Evolutionary conservation across 148 eudicot genomes (phyloP), one percentile per base, ranked within the genome.

Genomic region (Arbutus unedo): DNA sequence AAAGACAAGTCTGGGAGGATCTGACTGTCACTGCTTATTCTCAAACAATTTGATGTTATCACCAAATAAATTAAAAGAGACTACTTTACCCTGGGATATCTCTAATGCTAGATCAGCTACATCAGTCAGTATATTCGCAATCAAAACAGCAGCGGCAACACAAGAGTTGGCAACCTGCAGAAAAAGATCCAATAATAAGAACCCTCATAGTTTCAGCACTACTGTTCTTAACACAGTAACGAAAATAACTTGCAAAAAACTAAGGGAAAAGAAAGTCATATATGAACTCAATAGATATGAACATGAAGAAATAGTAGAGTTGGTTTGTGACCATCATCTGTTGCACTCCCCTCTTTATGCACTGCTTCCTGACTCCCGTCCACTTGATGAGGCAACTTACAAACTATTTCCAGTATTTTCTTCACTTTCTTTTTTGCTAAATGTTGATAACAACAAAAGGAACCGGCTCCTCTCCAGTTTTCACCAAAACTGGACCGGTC

Each of bases 51-150:
- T 43, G 5, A 74, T 67, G 16, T 43, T 7, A 47, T 49, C 19
- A 18, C 4, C 1, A 77, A 68, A 72, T 25, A 53, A 2, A n/a
- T 59, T 19, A 68, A 74, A 16, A n/a, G 56, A 11, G 76, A 77
- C 67, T 23, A 70, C 38, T 71, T 88, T 90, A 96, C 99, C 99
- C 74, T 91, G 90, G 51, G 94, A 86, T 83, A 93, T 82, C 55
- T 90, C 94, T 75, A 79, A 80, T 56, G 91, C 90, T 56, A 90
- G 88, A 87, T 90, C 90, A 73, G 87, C 86, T 59, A 90, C 77
- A 85, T 96, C 99, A 76, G 93, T 87, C 81, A 96, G 88, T 51
- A 96, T 85, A 89, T 96, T 96, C 31, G 99, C 99, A 72, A 90
- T 84, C 81, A 94, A 74, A 85, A 96, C 92, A 56, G 97, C 93